Base-by-base conservation (phyloP, 2,329 filamentous ascomycete species). In the Cladosporium sp. region DNA sequence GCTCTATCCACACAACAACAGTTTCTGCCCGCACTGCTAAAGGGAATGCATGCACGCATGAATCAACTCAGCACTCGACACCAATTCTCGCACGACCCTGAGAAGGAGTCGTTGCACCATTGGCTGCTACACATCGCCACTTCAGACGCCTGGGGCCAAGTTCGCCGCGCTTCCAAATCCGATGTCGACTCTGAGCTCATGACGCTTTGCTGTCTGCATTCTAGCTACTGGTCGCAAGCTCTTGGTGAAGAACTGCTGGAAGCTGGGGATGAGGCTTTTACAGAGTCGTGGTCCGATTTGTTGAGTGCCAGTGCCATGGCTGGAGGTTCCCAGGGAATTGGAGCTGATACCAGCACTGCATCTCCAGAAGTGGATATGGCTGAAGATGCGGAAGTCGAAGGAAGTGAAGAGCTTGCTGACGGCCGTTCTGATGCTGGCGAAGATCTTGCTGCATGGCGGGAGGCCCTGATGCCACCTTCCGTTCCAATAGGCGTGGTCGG, bases 101-200 rank as follows among this genome's bases (percentile, higher is more conserved):
- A 59, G 6, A 63, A 63, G 34, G 74, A 80, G 63, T 74, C 69
- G 2, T 49, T 75, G 32, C 75, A 69, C 55, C 63, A 71, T 33
- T 82, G 79, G 79, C 58, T 78, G 22, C 58, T 71, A 8, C 75
- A 79, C 59, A 66, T 81, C 9, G 58, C 78, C 22, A 49, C 40
- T 3, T 42, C 42, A 10, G 57, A 61, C 18, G 35, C 28, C 13
- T 53, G 50, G 50, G 28, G 31, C 19, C 14, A 41, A 11, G 14
- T 31, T 9, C 50, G 50, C n/a, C 45, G 44, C 10, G 46, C 42
- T 2, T 37, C 35, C 9, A 14, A 18, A 37, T 8, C n/a, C 13
- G 50, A 53, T 7, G 49, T 60, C n/a, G 41, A 48, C 16, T 52
- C 40, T 18, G 55, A 59, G 5, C 44, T 59, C 2, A 54, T 69